These are phyloP conservation scores for Clarireedia paspali DNA, from an alignment of 2,329 filamentous ascomycete species.

Conservation along the genomic window DNA sequence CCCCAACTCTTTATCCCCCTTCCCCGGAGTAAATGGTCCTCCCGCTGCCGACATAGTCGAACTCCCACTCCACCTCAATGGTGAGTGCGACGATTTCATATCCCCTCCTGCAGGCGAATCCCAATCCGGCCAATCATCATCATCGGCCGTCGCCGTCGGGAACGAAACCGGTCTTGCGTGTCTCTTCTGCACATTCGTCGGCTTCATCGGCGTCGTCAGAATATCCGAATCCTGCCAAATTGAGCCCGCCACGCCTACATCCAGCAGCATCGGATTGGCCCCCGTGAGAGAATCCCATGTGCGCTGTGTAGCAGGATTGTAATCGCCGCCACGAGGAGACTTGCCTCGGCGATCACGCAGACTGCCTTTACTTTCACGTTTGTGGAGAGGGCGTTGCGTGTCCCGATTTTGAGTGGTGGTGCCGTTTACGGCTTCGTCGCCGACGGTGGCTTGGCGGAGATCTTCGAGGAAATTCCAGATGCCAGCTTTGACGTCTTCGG, in stretches of 20 bases:
- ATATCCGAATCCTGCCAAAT: constrained; percentile 12
- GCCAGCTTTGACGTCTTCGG: constrained; percentile 77
- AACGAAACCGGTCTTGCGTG: constrained; percentile 19
- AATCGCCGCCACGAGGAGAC: not conserved
- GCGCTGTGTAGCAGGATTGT: constrained; percentile 15
- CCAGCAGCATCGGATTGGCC: constrained; percentile 2
- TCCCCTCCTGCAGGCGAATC: constrained; percentile 37
- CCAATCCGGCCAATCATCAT: constrained; percentile 58
- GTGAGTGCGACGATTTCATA: constrained; percentile 30
- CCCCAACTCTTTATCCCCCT: constrained; percentile 14
- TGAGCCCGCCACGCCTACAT: not conserved
- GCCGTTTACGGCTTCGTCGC: constrained; percentile 75
- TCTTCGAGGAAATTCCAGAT: constrained; percentile 95
- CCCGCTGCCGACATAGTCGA: constrained; percentile 16
- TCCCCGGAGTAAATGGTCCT: constrained; percentile 23
- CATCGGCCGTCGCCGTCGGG: constrained; percentile 34
- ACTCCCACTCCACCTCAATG: constrained; percentile 53
- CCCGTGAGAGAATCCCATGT: constrained; percentile 28
- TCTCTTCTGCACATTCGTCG: constrained; percentile 17
- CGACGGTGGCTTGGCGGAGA: constrained; percentile 88
- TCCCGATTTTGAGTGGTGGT: constrained; percentile 28
- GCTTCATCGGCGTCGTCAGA: constrained; percentile 12
- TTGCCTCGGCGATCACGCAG: constrained; percentile 12
- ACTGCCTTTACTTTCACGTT: constrained; percentile 33
- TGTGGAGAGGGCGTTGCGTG: constrained; percentile 17